Percentiles rank a stretch among this genome's conserved stretches.
phyloP scores from a whole-genome alignment of 2,329 filamentous ascomycete species.

The Ceratocystis alfenasii region DNA sequence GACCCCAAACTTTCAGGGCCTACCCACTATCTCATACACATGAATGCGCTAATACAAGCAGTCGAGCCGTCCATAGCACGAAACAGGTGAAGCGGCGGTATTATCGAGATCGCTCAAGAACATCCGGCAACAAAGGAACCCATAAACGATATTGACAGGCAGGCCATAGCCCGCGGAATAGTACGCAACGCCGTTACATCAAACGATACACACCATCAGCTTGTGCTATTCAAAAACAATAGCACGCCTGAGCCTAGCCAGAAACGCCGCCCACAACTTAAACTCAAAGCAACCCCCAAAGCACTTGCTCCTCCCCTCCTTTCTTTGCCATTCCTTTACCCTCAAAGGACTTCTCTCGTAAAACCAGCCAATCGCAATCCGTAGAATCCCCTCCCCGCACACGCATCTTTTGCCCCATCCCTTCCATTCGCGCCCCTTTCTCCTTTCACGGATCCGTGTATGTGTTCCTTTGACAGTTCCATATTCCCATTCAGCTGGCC shows the following conservation, averaged over 20 bases:
- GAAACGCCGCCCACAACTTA: not conserved
- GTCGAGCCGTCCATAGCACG: not conserved
- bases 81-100: too few species aligned
- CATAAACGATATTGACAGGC: not conserved
- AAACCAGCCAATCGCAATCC: slow-evolving; percentile 8
- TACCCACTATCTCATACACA: too few species aligned
- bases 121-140: not conserved
- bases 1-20: too few species aligned
- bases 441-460: not conserved
- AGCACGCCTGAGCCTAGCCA: not conserved
- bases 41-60: not conserved
- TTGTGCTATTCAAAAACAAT: not conserved
- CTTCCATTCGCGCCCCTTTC: not conserved
- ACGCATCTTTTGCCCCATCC: not conserved
- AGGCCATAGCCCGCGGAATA: not conserved
- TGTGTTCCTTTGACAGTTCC: not conserved
- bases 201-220: not conserved
- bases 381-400: not conserved
- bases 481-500: not conserved
- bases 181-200: not conserved
- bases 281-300: not conserved
- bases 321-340: not conserved
- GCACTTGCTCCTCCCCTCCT: not conserved
- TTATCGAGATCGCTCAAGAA: not conserved
- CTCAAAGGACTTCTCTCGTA: slow-evolving; percentile 3